Percentiles rank a stretch among this genome's conserved stretches.
phyloP scores from a whole-genome alignment of 164 flowering plant species.

The Magnolia kwangsiensis region DNA sequence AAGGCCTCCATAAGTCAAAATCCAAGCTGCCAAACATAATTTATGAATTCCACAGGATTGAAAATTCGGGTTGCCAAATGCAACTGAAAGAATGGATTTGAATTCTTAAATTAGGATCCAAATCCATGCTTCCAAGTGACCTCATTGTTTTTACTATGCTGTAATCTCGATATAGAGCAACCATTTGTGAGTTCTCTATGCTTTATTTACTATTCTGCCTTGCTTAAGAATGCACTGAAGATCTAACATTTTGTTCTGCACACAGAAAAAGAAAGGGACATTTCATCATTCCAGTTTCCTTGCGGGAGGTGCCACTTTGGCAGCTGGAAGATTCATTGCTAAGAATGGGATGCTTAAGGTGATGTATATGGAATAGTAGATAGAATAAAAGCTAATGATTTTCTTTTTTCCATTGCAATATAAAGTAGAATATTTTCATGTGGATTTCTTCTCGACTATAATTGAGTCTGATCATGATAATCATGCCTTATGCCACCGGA shows the following conservation, averaged over 20 bases:
- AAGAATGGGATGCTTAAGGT: slow-evolving; percentile 76
- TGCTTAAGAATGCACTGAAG: neutral
- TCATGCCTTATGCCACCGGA: no score
- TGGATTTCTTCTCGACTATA: no score
- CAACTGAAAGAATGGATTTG: no score
- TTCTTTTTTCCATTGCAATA: neutral
- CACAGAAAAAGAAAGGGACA: slow-evolving; percentile 77
- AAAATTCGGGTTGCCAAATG: no score
- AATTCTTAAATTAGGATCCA: no score
- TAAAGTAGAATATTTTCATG: neutral
- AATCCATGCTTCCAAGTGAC: neutral
- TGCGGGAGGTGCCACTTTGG: slow-evolving; percentile 86
- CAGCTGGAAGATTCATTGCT: slow-evolving; percentile 76
- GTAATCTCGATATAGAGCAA: neutral
- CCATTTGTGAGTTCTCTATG: neutral
- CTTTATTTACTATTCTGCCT: no score
- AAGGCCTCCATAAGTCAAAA: no score
- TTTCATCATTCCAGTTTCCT: slow-evolving; percentile 95
- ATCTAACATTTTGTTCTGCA: neutral
- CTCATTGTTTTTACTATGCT: neutral
- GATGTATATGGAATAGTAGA: neutral
- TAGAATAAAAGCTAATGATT: neutral
- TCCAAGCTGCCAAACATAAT: no score
- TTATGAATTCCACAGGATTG: no score
- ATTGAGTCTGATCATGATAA: no score